Base-by-base conservation (phyloP, 1,139 yeast species). In the Suhomyces taliae region DNA sequence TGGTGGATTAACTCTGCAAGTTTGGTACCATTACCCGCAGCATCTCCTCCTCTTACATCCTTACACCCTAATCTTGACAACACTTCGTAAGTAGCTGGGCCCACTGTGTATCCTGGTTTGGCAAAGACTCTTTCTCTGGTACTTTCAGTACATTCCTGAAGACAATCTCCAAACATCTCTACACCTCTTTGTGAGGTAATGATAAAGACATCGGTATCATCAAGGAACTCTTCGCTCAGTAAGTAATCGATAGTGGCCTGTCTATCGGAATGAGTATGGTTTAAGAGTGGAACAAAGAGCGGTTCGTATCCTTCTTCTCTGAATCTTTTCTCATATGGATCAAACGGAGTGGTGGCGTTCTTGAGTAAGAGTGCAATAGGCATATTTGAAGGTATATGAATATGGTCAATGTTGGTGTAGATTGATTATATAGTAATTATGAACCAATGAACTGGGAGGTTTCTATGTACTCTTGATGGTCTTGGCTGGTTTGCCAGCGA, bases 121-220 rank as follows among this genome's bases (percentile, higher is more conserved):
- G 55, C 45, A 10, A 78, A 66, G 3, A 82, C 68, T 6, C 36
- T 44, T 0, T 56, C 50, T 15, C 62, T 56, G n/a, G 54, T 42
- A 4, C 35, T 52, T 4, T 46, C 51, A n/a, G 57, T 55, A 8
- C 57, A 53, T 43, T 40, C 35, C 3, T 66, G 39, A 36, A 80
- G 65, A 39, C 79, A 79, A 41, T 71, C 74, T 43, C 75, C 74
- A 12, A 87, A 66, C 33, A 91, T 86, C 58, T 91, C 97, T 0
- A 91, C 96, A 0, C 97, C 96, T 54, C 98, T 68, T 62, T 91
- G 97, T 4, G 96, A 87, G 0, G 98, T 90, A n/a, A 93, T 82
- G 9, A 93, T 85, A 37, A 89, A 66, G 1, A 82, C 79, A 46
- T 75, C 71, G 43, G 76, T 62, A 1, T 64, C 56, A 4, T 56